A percentile compares a stretch with the other conserved stretches of the same genome.
These are phyloP conservation scores for Capsicum pubescens DNA, from an alignment of 257 asterid genomes.

Conservation along the genomic window DNA sequence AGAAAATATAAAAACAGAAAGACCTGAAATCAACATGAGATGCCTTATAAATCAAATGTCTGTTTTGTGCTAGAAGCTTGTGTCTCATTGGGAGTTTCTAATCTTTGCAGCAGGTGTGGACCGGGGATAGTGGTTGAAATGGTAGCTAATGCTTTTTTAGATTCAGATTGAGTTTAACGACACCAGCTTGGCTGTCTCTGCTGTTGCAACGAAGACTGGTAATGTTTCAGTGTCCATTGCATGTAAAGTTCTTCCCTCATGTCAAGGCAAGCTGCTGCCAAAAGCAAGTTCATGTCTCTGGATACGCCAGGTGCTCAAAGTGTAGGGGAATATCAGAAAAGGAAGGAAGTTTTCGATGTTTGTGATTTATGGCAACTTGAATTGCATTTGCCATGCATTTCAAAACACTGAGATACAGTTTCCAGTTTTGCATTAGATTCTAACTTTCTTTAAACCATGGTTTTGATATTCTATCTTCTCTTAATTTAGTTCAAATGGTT, in stretches of 20 bases:
- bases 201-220: conserved; percentile 19
- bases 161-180: conserved; percentile 24
- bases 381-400: conserved; percentile 22
- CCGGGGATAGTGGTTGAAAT: conserved; percentile 23
- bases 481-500: conserved; percentile 18
- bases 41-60: background rate
- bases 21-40: background rate
- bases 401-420: background rate
- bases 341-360: conserved; percentile 22
- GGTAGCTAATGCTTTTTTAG: background rate
- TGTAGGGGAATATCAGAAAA: conserved; percentile 25
- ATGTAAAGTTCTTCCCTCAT: background rate
- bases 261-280: background rate
- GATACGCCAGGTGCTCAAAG: conserved; percentile 6
- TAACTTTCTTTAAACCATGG: background rate
- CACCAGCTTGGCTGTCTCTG: background rate
- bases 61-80: conserved; percentile 10
- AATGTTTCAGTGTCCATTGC: background rate
- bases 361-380: conserved; percentile 20
- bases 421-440: conserved; percentile 8
- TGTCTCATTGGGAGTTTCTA: background rate
- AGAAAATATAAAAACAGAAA: background rate
- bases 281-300: background rate
- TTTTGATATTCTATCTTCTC: background rate
- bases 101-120: conserved; percentile 27